phyloP scores from a whole-genome alignment of 306 rosid genomes.

The Urtica urens region DNA sequence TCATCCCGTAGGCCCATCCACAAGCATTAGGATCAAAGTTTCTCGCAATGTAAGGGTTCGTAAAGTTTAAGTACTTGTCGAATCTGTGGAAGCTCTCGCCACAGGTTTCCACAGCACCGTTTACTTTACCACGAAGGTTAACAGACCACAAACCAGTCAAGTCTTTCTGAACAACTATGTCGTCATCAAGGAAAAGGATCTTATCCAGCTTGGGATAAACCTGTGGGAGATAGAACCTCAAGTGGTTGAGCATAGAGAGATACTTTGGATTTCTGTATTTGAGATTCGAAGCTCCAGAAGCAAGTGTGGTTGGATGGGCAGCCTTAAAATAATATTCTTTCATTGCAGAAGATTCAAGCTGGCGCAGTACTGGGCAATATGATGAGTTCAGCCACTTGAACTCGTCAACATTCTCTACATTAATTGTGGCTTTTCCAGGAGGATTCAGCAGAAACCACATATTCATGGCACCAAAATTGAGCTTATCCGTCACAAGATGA shows the following conservation, averaged over 20 bases:
- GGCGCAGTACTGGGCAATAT: constrained; percentile 88
- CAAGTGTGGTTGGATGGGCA: constrained; percentile 56
- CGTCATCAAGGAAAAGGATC: constrained; percentile 89
- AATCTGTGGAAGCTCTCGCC: constrained; percentile 87
- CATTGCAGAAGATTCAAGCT: constrained; percentile 90
- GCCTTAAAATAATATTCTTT: constrained; percentile 91
- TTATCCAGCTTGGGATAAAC: constrained; percentile 87
- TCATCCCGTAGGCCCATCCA: constrained; percentile 99
- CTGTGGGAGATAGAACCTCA: constrained; percentile 93
- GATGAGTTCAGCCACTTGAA: constrained; percentile 94
- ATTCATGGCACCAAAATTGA: constrained; percentile 92
- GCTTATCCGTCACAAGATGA: constrained; percentile 87
- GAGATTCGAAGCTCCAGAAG: constrained; percentile 74
- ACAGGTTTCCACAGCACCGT: constrained; percentile 96
- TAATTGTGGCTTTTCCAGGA: constrained; percentile 84
- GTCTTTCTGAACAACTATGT: constrained; percentile 97
- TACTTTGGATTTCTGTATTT: constrained; percentile 97
- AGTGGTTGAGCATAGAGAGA: constrained; percentile 93
- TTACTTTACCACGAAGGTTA: constrained; percentile 77
- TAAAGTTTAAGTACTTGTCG: constrained; percentile 87
- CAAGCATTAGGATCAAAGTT: constrained; percentile 87
- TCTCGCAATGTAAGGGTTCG: constrained; percentile 78
- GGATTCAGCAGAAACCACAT: constrained; percentile 98
- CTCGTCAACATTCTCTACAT: constrained; percentile 88
- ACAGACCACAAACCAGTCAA: constrained; percentile 72